phyloP scores from a whole-genome alignment of 352 stramenopile species.

The Elongisporangium anandrum region DNA sequence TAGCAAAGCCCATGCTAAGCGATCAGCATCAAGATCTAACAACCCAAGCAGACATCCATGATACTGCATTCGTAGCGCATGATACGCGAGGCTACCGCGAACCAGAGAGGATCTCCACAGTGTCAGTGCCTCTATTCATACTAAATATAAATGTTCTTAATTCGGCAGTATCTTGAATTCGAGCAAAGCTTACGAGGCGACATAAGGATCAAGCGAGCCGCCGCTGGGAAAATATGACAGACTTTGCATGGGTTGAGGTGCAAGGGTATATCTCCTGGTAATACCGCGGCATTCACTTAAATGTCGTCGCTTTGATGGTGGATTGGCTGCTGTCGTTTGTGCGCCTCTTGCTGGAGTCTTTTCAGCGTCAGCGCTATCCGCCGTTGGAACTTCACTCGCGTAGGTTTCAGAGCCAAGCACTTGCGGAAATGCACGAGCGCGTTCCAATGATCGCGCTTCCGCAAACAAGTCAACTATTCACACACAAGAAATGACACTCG shows the following conservation, averaged over 20 bases:
- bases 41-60: no score
- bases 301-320: no score
- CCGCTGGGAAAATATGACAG: no score
- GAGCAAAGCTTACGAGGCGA: no score
- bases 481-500: not conserved
- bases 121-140: no score
- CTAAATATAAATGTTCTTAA: no score
- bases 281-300: no score
- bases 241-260: no score
- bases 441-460: slow-evolving; percentile 29
- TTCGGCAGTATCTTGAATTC: no score
- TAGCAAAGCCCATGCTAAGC: not conserved
- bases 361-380: slow-evolving; percentile 38
- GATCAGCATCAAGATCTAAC: not conserved
- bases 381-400: slow-evolving; percentile 42
- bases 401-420: slow-evolving; percentile 31
- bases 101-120: no score
- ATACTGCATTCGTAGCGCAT: not conserved
- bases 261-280: no score
- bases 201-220: no score
- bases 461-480: slow-evolving; percentile 31
- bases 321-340: slow-evolving; percentile 1
- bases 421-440: slow-evolving; percentile 45
- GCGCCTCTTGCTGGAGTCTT: slow-evolving; percentile 20
- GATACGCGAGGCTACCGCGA: not conserved